Base-by-base conservation (phyloP, 345 rosid genomes). In the Brassica rapa region DNA sequence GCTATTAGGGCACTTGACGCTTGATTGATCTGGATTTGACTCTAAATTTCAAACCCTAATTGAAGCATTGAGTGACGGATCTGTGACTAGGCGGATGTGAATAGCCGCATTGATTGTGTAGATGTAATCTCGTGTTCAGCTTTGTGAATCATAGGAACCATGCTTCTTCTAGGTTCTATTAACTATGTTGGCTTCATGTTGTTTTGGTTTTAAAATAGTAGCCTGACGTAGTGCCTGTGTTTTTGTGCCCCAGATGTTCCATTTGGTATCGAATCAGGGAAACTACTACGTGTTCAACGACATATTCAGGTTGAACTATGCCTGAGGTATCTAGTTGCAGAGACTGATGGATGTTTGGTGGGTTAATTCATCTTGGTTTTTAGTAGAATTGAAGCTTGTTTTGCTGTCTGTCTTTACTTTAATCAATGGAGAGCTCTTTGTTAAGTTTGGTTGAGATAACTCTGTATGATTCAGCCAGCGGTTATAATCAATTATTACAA, bases 231-330 rank as follows among this genome's bases (percentile, higher is more conserved):
- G 21, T 19, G 21, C 8, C 9, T 70, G 41, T 56, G 41, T 56
- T 15, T 80, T 70, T 63, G 46, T 71, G 23, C 2, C 49, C 12
- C 90, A 94, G 97, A 87, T 94, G 97, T 94, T 94, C 82, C 98
- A 94, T 87, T 86, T 94, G 92, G 89, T 94, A 87, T 90, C 97
- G 66, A 88, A 89, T 27, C 94, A 88, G 73, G 97, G 98, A 84
- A 89, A 86, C 91, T 92, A 86, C 77, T 92, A 88, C 59, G 98
- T 94, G 85, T 81, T 86, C 74, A 94, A 90, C 61, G 98, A 92
- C 80, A 92, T 92, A 72, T 94, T 92, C 95, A 89, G 98, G 88
- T 81, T 94, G 88, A 94, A 94, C 91, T 92, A 89, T 77, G 94
- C 97, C 2, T 92, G 92, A 92, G 55, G 69, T 30, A 64, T 4